Evolutionary conservation across 495 filamentous ascomycete species (phyloP), one percentile per base, ranked within the genome.

Genomic region (Hypoxylon rickii): DNA sequence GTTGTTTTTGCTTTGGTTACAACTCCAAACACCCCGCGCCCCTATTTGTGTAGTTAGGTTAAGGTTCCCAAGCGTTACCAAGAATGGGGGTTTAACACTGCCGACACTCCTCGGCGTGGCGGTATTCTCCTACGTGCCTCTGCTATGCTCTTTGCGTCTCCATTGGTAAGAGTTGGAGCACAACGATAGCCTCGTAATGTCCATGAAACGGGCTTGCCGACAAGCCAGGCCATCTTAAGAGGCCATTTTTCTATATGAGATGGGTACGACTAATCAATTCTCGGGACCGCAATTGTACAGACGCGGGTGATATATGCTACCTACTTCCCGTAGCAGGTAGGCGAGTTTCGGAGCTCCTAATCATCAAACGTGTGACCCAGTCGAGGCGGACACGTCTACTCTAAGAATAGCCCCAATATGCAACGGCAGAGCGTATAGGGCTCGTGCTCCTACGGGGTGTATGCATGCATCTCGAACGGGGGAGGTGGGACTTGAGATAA

Each of bases 291-390:
- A 8, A 37, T 50, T 39, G 16, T 50, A 34, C 34, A 47, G 24
- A 22, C 33, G 36, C 10, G 24, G 24, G 24, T 29, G 38, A 60
- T 50, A 55, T 45, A 40, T 49, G 37, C 58, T 46, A 62, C 52
- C 58, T 61, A 38, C 51, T 52, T 48, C 47, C 58, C 45, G 20
- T 17, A 56, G 58, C 8, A 56, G 52, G 52, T 56, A 56, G n/a
- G 24, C 10, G 10, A 5, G 19, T 61, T 45, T 54, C 38, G 51
- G 34, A 12, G 41, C 38, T 44, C 49, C 15, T 41, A 29, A 12
- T 17, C 21, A 21, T 51, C 20, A 10, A 38, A 47, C 12, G 34
- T 12, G 29, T 17, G 32, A 18, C 5, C 19, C 17, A 21, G 45
- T 44, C 20, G 44, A 51, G 15, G 46, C 37, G 46, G 51, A 55